phyloP scores from a whole-genome alignment of 129 eudicot genomes.

The Logfia minima region DNA sequence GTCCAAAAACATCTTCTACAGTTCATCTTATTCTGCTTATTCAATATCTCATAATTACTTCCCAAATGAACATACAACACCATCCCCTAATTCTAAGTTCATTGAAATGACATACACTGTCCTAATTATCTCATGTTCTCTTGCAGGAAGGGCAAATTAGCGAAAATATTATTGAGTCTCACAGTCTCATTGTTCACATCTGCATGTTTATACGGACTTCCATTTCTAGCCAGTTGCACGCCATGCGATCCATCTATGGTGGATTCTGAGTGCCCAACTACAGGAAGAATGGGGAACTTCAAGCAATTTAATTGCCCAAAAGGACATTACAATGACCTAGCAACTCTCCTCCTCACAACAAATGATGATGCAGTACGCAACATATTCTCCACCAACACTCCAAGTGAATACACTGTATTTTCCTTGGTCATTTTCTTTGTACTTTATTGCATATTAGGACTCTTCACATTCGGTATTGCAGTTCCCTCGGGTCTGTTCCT shows the following conservation, averaged over 20 bases:
- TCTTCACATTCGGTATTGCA: conserved; percentile 89
- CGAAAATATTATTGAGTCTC: conserved; percentile 66
- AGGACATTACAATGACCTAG: conserved; percentile 90
- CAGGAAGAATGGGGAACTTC: conserved; percentile 83
- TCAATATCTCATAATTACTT: neutral
- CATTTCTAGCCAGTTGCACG: conserved; percentile 76
- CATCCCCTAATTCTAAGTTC: neutral
- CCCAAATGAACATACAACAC: too few relatives aligned
- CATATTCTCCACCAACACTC: conserved; percentile 84
- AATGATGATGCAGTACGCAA: conserved; percentile 96
- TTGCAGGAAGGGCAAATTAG: conserved; percentile 83
- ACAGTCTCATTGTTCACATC: conserved; percentile 84
- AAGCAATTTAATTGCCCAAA: conserved; percentile 95
- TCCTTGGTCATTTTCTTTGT: conserved; percentile 69
- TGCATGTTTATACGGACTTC: conserved; percentile 84
- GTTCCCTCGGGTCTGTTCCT: conserved; percentile 97
- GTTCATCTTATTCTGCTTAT: neutral
- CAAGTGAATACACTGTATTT: conserved; percentile 51
- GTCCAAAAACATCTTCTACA: neutral
- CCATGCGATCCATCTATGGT: conserved; percentile 66
- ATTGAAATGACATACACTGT: neutral
- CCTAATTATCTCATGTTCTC: conserved; percentile 3
- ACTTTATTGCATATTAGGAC: conserved; percentile 81
- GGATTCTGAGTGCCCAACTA: conserved; percentile 61
- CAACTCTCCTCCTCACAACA: conserved; percentile 89